Evolutionary conservation across 306 rosid species (phyloP), one percentile per base, ranked within the genome.

Genomic region (Cucurbita ficifolia): DNA sequence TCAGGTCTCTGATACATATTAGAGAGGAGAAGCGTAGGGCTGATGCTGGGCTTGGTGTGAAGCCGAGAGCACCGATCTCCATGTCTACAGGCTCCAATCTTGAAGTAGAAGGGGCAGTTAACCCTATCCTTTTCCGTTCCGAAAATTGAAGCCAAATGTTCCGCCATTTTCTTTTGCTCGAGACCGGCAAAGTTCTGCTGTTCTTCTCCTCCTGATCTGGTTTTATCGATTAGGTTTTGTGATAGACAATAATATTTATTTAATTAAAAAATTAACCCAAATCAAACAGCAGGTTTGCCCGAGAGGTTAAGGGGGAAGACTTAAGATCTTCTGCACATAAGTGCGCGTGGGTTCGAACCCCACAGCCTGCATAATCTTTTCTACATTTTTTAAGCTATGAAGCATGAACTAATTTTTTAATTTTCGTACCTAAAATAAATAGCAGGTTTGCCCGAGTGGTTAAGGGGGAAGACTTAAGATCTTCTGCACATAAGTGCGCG

Each of bases 301-400:
- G 88, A 89, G 91, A 75, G 96, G 96, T 87, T 89, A 85, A 89
- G 96, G 89, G 91, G 95, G 89, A 79, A 86, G 89, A 88, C 95
- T 86, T 86, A 84, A 88, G 91, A 88, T 88, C 91, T 88, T 79
- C 95, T 86, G 91, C 85, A 88, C 87, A 72, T 45, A 82, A 85
- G 87, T 88, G 88, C 96, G 90, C 96, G 90, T 87, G 90, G 92
- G 96, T 89, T 89, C 96, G 92, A 89, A 89, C 96, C 91, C 89
- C 92, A 29, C 33, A 24, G 29, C 29, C 29, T 24, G 29, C 29
- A 24, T 1, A 0, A 24, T 1, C 2, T 1, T 2, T 24, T 24
- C 29, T 24, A 24, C 1, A 24, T 24, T 24, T 24, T 24, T 24
- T 24, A 24, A 24, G 29, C 29, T 24, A 24, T 24, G 2, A 24